phyloP scores from a whole-genome alignment of 139 green algal genomes.

The Chlamydomonas sphaeroides region DNA sequence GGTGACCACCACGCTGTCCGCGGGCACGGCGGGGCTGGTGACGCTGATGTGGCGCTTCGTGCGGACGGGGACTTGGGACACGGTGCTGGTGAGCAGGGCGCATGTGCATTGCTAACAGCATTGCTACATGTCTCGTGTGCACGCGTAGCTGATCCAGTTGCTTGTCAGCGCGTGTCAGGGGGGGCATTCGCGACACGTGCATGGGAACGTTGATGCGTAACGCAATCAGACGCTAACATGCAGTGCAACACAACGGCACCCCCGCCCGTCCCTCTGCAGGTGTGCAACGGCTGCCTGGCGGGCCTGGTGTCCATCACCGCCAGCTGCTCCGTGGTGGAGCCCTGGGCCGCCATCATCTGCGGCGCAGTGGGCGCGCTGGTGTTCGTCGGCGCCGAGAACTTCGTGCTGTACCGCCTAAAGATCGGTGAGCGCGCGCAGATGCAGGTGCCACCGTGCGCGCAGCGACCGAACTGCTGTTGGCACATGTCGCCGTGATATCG shows the following conservation, averaged over 20 bases:
- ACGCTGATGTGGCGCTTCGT: slow-evolving; percentile 45
- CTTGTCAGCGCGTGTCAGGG: too few relatives aligned
- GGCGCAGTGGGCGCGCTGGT: slow-evolving; percentile 66
- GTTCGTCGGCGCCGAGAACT: slow-evolving; percentile 9
- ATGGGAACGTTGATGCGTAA: too few relatives aligned
- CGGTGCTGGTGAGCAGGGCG: slow-evolving; percentile 7
- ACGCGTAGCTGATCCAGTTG: too few relatives aligned
- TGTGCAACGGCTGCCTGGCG: slow-evolving; percentile 45
- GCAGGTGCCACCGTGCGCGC: too few relatives aligned
- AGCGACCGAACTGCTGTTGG: too few relatives aligned
- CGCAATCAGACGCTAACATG: too few relatives aligned
- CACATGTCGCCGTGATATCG: too few relatives aligned
- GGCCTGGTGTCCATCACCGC: slow-evolving; percentile 72
- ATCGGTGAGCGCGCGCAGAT: too few relatives aligned
- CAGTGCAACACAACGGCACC: too few relatives aligned
- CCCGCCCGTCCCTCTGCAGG: background rate
- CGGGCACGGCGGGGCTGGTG: slow-evolving; percentile 47
- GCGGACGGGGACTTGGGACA: slow-evolving; percentile 24
- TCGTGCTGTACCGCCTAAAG: slow-evolving; percentile 35
- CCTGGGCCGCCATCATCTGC: slow-evolving; percentile 79
- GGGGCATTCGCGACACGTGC: too few relatives aligned
- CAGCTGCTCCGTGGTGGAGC: slow-evolving; percentile 62
- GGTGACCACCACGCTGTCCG: slow-evolving; percentile 77
- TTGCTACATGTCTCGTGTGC: too few relatives aligned
- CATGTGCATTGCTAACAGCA: too few relatives aligned